phyloP scores from a whole-genome alignment of 169 alveolate genomes.

The Pseudocohnilembus persalinus region DNA sequence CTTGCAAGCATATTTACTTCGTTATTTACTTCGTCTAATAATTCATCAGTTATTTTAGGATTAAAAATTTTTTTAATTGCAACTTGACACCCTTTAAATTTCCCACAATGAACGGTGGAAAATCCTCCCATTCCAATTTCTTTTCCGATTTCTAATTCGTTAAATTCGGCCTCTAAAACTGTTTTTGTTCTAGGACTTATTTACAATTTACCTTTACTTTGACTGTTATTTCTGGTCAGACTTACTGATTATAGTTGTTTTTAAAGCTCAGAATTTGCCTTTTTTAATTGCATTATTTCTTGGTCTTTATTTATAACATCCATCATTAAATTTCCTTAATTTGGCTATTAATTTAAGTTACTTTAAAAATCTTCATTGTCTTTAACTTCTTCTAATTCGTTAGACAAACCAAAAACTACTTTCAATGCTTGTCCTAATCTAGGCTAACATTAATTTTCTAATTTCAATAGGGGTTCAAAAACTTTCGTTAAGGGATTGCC shows the following conservation, averaged over 20 bases:
- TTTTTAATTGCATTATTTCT: slow-evolving; percentile 40
- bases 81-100: slow-evolving; percentile 69
- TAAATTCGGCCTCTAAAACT: slow-evolving; percentile 67
- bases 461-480: not conserved
- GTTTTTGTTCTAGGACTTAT: slow-evolving; percentile 41
- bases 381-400: not conserved
- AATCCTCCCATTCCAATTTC: slow-evolving; percentile 87
- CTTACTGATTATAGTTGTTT: slow-evolving; percentile 44
- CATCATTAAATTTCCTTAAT: slow-evolving; percentile 21
- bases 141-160: slow-evolving; percentile 74
- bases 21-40: slow-evolving; percentile 77
- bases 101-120: slow-evolving; percentile 75
- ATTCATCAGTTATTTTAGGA: slow-evolving; percentile 84
- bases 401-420: not conserved
- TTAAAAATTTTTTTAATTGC: slow-evolving; percentile 85
- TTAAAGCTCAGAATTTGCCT: slow-evolving; percentile 52
- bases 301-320: slow-evolving; percentile 58
- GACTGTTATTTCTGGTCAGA: slow-evolving; percentile 35
- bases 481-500: slow-evolving; percentile 1
- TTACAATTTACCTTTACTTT: slow-evolving; percentile 34
- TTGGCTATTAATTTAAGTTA: not conserved
- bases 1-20: slow-evolving; percentile 81
- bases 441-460: not conserved
- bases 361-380: slow-evolving; percentile 4
- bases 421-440: not conserved